These are phyloP conservation scores for Thalassiosira livingstoniorum DNA, from an alignment of 352 stramenopile genomes.

Conservation along the genomic window DNA sequence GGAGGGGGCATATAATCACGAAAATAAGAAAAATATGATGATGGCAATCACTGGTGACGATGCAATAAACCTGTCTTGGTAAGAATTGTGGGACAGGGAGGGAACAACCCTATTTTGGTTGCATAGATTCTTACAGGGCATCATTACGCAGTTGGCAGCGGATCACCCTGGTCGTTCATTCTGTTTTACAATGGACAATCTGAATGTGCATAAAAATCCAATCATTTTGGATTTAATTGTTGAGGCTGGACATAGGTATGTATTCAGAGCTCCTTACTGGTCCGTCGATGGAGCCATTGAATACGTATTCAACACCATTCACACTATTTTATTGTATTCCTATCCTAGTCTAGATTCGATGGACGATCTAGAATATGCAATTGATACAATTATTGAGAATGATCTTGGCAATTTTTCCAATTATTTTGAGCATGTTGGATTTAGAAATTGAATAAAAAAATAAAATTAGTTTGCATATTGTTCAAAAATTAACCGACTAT, in stretches of 20 bases:
- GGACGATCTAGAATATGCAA: conserved; percentile 11
- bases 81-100: background rate
- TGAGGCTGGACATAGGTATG: conserved; percentile 18
- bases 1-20: conserved; percentile 14
- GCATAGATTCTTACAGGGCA: conserved; percentile 3
- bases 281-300: conserved; percentile 37
- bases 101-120: conserved; percentile 20
- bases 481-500: too few relatives aligned
- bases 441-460: background rate
- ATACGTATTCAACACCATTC: conserved; percentile 50
- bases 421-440: background rate
- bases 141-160: conserved; percentile 7
- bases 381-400: conserved; percentile 19
- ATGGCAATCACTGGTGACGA: conserved; percentile 23
- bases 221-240: conserved; percentile 27
- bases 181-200: conserved; percentile 45
- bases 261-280: conserved; percentile 39
- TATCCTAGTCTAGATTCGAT: conserved; percentile 6
- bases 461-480: too few relatives aligned
- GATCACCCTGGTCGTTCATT: conserved; percentile 15
- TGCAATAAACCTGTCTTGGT: background rate
- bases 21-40: conserved; percentile 24
- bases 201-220: conserved; percentile 30
- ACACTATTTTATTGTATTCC: conserved; percentile 8
- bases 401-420: background rate